These are phyloP conservation scores for Ceratocystis diversiconidia DNA, from an alignment of 2,329 filamentous ascomycete species.

Conservation along the genomic window DNA sequence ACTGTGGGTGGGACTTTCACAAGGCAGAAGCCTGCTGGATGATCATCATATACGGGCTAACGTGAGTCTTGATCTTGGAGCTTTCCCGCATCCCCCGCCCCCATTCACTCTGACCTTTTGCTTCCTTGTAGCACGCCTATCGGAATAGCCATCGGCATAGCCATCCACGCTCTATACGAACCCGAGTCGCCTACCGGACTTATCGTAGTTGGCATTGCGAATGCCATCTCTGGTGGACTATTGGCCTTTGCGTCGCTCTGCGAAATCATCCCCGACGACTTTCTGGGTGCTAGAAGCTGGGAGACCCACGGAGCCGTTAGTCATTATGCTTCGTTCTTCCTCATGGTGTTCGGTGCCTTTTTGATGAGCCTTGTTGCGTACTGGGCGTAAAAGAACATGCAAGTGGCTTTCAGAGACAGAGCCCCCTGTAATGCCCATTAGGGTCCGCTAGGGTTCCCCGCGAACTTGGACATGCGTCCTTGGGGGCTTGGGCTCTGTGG, in stretches of 20 bases:
- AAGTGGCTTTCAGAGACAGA: neutral
- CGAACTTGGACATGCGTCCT: neutral
- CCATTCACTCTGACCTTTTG: neutral
- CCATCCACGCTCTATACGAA: constrained; percentile 55
- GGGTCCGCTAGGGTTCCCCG: neutral
- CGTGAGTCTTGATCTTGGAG: constrained; percentile 25
- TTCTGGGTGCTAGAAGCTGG: constrained; percentile 52
- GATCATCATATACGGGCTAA: constrained; percentile 43
- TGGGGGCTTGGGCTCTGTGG: neutral
- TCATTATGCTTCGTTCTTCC: constrained; percentile 39
- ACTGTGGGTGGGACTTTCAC: constrained; percentile 31
- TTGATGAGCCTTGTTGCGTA: constrained; percentile 51
- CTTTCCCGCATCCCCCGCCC: neutral
- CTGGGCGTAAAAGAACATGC: constrained; percentile 35
- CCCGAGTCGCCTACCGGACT: constrained; percentile 51
- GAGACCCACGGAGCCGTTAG: constrained; percentile 37
- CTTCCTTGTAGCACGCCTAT: constrained; percentile 42
- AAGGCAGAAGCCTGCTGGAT: constrained; percentile 41
- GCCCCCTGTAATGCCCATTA: neutral
- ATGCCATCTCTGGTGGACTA: constrained; percentile 58
- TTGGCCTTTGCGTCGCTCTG: constrained; percentile 58
- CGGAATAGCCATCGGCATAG: constrained; percentile 58
- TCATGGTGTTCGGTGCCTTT: constrained; percentile 45
- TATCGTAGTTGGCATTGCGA: constrained; percentile 59
- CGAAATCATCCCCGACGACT: constrained; percentile 58